phyloP scores from a whole-genome alignment of 176 grass and related monocot species.

The Musa itinerans region DNA sequence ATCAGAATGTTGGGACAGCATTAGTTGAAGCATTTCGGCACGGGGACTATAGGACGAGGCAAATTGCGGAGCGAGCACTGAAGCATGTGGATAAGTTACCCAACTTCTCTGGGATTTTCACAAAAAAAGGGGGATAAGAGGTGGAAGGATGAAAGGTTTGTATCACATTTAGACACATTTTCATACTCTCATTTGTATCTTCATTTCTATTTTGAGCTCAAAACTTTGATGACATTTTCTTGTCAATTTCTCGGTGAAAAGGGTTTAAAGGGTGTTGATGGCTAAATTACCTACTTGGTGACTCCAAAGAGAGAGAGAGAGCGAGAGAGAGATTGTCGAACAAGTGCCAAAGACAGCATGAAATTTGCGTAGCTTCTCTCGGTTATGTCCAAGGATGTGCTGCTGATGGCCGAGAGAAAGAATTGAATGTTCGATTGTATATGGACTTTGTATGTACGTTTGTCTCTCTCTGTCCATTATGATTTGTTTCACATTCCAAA shows the following conservation, averaged over 20 bases:
- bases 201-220: neutral
- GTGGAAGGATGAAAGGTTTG: neutral
- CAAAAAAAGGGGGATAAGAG: slow-evolving; percentile 25
- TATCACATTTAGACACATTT: neutral
- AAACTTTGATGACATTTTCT: neutral
- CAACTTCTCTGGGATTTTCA: slow-evolving; percentile 40
- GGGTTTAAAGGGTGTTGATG: neutral
- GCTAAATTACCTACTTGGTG: neutral
- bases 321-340: neutral
- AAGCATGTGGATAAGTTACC: slow-evolving; percentile 62
- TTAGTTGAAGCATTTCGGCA: slow-evolving; percentile 60
- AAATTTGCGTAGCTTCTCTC: neutral
- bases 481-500: neutral
- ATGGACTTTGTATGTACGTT: neutral
- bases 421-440: neutral
- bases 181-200: neutral
- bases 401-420: neutral
- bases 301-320: neutral
- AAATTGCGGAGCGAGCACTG: slow-evolving; percentile 55
- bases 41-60: slow-evolving; percentile 40
- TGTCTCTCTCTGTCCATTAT: neutral
- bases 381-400: neutral
- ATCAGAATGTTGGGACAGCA: slow-evolving; percentile 43
- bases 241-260: neutral
- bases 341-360: neutral